phyloP scores from a whole-genome alignment of 2,329 filamentous ascomycete genomes.

The Alternaria rosae region DNA sequence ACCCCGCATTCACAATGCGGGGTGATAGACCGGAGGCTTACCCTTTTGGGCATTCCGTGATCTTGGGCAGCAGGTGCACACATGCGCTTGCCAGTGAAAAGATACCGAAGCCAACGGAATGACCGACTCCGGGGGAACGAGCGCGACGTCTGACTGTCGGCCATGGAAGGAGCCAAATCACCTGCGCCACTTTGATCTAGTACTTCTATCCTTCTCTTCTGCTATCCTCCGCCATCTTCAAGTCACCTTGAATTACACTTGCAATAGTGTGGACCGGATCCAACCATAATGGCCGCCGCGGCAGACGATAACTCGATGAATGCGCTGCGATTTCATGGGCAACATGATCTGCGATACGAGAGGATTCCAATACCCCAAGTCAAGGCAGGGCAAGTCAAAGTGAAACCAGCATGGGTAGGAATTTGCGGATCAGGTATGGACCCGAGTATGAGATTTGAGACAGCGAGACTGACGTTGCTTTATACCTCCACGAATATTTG shows the following conservation, averaged over 20 bases:
- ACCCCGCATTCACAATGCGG: conserved; percentile 31
- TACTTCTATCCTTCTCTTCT: conserved; percentile 6
- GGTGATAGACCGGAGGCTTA: conserved; percentile 30
- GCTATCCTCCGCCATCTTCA: conserved; percentile 1
- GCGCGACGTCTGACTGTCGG: neutral
- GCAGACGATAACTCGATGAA: conserved; percentile 49
- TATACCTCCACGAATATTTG: conserved; percentile 58
- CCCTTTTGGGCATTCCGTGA: conserved; percentile 31
- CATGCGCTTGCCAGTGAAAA: conserved; percentile 14
- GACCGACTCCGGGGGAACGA: neutral
- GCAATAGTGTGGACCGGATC: neutral
- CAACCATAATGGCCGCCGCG: conserved; percentile 4
- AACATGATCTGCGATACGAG: conserved; percentile 54
- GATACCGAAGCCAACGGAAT: neutral
- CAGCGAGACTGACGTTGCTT: conserved; percentile 7
- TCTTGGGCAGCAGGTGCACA: conserved; percentile 5
- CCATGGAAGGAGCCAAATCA: neutral
- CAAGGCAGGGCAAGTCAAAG: conserved; percentile 53
- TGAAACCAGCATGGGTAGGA: conserved; percentile 52
- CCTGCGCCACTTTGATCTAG: neutral
- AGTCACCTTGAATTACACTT: neutral
- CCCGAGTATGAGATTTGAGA: too few relatives aligned
- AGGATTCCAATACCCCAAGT: conserved; percentile 52
- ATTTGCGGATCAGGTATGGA: conserved; percentile 52
- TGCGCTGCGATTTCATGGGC: conserved; percentile 56